phyloP scores from a whole-genome alignment of 1,284 basidiomycete genomes.

The Rhodofomes roseus region DNA sequence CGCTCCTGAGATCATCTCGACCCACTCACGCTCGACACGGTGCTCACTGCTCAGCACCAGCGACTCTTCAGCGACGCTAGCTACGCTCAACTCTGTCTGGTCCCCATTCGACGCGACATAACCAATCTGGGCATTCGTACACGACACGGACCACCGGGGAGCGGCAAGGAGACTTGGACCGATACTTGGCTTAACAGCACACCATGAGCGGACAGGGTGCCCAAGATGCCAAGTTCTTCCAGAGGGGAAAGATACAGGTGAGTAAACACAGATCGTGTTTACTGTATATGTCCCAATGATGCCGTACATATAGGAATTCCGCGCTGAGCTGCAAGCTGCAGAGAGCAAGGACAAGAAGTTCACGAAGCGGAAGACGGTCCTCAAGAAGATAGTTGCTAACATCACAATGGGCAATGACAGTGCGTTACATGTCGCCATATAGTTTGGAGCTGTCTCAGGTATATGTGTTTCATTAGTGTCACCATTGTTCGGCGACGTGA shows the following conservation, averaged over 20 bases:
- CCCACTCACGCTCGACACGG: constrained; percentile 1
- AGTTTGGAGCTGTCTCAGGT: not conserved
- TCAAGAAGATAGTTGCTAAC: constrained; percentile 95
- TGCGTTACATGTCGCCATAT: constrained; percentile 37
- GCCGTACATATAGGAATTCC: constrained; percentile 61
- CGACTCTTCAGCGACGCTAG: not conserved
- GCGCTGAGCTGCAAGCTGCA: constrained; percentile 84
- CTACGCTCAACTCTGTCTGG: too few relatives aligned
- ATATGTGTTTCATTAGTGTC: constrained; percentile 66
- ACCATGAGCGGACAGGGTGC: constrained; percentile 57
- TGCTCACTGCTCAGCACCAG: not conserved
- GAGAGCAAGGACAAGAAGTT: constrained; percentile 94
- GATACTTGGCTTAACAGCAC: constrained; percentile 1
- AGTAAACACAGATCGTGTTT: constrained; percentile 11
- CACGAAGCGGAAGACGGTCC: constrained; percentile 81
- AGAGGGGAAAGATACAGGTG: constrained; percentile 91
- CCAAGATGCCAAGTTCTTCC: constrained; percentile 88
- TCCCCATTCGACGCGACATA: not conserved
- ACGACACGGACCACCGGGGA: not conserved
- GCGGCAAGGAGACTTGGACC: not conserved
- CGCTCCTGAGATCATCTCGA: not conserved
- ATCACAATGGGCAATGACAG: constrained; percentile 97
- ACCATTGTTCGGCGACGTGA: constrained; percentile 84
- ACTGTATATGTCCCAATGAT: not conserved
- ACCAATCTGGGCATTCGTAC: not conserved